Evolutionary conservation across 768 basidiomycete genomes (phyloP).

Genomic region (Pleurotus giganteus): DNA sequence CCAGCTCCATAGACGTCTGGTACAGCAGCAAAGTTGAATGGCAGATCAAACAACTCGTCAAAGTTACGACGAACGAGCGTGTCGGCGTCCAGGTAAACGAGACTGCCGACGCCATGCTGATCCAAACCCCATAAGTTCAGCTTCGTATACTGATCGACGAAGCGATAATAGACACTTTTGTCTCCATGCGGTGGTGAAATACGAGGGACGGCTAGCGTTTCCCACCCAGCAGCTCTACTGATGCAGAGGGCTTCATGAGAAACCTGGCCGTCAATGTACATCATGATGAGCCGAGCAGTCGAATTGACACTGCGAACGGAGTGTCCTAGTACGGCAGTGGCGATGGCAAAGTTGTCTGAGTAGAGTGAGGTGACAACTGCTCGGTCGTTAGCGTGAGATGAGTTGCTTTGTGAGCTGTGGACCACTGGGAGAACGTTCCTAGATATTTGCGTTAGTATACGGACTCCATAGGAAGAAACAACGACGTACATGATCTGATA

Average conservation of each 20-base stretch:
- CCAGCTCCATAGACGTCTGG: conserved; percentile 31
- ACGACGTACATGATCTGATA: conserved; percentile 24
- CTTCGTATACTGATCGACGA: conserved; percentile 43
- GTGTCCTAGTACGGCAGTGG: conserved; percentile 26
- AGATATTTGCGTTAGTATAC: background rate
- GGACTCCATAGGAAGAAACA: background rate
- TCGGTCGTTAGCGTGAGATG: conserved; percentile 12
- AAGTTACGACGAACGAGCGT: conserved; percentile 40
- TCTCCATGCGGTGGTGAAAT: conserved; percentile 38
- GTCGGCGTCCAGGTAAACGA: conserved; percentile 43
- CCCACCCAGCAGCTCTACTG: conserved; percentile 36
- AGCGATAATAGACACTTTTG: conserved; percentile 30
- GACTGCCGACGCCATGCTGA: conserved; percentile 23
- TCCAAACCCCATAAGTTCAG: conserved; percentile 39
- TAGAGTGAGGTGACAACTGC: conserved; percentile 27
- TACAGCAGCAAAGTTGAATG: conserved; percentile 39
- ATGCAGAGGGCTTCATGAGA: conserved; percentile 38
- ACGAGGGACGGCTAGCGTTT: conserved; percentile 28
- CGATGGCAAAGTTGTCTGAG: conserved; percentile 26
- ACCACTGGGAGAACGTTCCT: conserved; percentile 18
- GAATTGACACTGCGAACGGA: conserved; percentile 22
- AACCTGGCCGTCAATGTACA: conserved; percentile 29
- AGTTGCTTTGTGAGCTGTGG: background rate
- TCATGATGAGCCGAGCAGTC: conserved; percentile 24
- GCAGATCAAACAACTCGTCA: conserved; percentile 41